Base-by-base conservation (phyloP, 805 yeast genomes). In the Alloascoidea africana region DNA sequence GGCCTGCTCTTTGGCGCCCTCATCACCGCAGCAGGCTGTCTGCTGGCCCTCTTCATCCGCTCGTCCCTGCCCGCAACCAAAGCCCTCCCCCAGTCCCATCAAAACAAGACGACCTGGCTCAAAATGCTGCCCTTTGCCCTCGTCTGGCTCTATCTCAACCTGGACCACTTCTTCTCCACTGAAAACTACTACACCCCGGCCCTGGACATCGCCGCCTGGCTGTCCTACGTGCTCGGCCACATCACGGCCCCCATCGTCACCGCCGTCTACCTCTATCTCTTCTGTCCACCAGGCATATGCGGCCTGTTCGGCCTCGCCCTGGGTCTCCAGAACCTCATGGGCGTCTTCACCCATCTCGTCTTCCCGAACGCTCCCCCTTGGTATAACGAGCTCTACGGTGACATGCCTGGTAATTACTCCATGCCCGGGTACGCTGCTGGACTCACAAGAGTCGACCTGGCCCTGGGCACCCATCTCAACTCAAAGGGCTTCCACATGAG, bases 341-440 rank as follows among this genome's bases (percentile, higher is more conserved):
- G 82, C 16, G 75, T 75, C 0, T 32, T 64, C 30, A 77, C 83
- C 2, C 84, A 76, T 51, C 49, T 78, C 27, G 36, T 65, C 4
- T 61, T 76, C 51, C 87, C 87, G 17, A 76, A 72, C 50, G 81
- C 84, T 1, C 81, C 86, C 1, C 86, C 86, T 2, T 74, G 84
- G 77, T 78, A 75, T 51, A 69, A 74, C 35, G 76, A 70, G 48
- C 42, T 72, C 42, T 65, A 77, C 45, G 82, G 84, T 16, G 68
- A 71, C 43, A 66, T 63, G 50, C 40, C 58, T 5, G 78, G 80
- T 1, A 61, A 65, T 42, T 78, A 77, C 51, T 70, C 68, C 19
- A 73, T 73, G 66, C 67, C 68, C 11, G 83, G 83, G 11, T 78
- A 69, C 48, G 79, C 83, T 2, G 87, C 84, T 11, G 85, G 85